phyloP scores from a whole-genome alignment of 2,329 filamentous ascomycete species.

The Exophiala spinifera region DNA sequence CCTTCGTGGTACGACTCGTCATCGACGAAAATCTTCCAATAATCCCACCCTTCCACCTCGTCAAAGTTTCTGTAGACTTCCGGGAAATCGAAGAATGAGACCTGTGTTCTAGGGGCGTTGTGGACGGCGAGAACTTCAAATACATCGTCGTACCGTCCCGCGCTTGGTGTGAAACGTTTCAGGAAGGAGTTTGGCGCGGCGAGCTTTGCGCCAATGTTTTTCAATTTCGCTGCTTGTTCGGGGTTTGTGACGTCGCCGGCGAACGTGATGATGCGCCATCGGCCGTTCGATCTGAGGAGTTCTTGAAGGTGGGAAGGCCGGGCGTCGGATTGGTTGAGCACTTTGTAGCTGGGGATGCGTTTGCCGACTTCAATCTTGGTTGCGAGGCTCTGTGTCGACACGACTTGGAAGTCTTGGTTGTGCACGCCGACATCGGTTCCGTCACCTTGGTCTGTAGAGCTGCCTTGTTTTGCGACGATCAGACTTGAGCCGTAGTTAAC shows the following conservation, averaged over 20 bases:
- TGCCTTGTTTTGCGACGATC: slow-evolving; percentile 54
- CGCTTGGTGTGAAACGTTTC: slow-evolving; percentile 41
- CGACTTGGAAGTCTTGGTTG: slow-evolving; percentile 24
- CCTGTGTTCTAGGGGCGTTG: slow-evolving; percentile 47
- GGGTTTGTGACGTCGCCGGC: slow-evolving; percentile 54
- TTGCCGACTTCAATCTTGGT: slow-evolving; percentile 32
- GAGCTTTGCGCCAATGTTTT: slow-evolving; percentile 48
- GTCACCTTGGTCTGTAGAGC: slow-evolving; percentile 32
- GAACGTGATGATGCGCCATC: slow-evolving; percentile 51
- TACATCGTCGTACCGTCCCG: slow-evolving; percentile 43
- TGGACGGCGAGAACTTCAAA: slow-evolving; percentile 64
- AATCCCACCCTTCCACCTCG: slow-evolving; percentile 52
- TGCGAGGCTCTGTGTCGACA: slow-evolving; percentile 20
- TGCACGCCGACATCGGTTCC: slow-evolving; percentile 41
- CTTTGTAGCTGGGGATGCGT: slow-evolving; percentile 34
- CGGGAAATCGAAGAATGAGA: slow-evolving; percentile 54
- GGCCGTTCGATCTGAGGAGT: slow-evolving; percentile 37
- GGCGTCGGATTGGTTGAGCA: slow-evolving; percentile 39
- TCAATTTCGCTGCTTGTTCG: slow-evolving; percentile 45
- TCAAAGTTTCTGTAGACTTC: slow-evolving; percentile 50
- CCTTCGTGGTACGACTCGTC: slow-evolving; percentile 54
- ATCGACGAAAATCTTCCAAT: slow-evolving; percentile 57
- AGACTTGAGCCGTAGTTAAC: slow-evolving; percentile 59
- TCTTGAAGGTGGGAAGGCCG: slow-evolving; percentile 40
- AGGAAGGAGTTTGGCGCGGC: slow-evolving; percentile 42